Evolutionary conservation across 2,329 filamentous ascomycete genomes (phyloP).

Genomic region (Xylaria sp.): DNA sequence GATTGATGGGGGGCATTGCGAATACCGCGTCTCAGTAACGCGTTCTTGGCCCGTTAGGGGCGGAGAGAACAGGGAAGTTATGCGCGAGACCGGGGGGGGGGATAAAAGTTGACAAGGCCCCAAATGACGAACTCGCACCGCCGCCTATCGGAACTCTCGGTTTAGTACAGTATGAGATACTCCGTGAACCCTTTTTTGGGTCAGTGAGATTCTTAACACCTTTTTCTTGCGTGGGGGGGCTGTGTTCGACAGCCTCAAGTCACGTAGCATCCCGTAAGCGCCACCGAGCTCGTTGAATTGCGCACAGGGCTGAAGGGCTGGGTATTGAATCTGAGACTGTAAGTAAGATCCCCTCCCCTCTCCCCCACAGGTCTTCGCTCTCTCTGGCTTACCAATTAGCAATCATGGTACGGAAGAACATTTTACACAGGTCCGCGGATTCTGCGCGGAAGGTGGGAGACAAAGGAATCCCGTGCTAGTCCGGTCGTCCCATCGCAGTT

Average conservation of each 20-base stretch:
- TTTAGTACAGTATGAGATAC: constrained; percentile 1
- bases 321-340: constrained; percentile 6
- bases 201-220: not conserved
- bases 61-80: not conserved
- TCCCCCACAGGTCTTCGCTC: not conserved
- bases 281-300: not conserved
- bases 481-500: not conserved
- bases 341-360: not conserved
- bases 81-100: not conserved
- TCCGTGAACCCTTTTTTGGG: not conserved
- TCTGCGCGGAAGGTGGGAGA: not conserved
- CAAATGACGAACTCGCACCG: not conserved
- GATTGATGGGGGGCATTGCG: not conserved
- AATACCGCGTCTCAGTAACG: constrained; percentile 1
- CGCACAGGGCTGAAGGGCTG: constrained; percentile 12
- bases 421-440: no score
- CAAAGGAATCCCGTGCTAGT: not conserved
- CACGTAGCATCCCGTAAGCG: constrained; percentile 9
- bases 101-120: not conserved
- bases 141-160: constrained; percentile 17
- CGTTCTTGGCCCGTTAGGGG: constrained; percentile 6
- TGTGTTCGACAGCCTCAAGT: constrained; percentile 1
- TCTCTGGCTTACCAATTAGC: no score
- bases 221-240: constrained; percentile 2
- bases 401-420: no score